phyloP scores from a whole-genome alignment of 192 early-diverging fungal species.

The Backusella morwellensis region DNA sequence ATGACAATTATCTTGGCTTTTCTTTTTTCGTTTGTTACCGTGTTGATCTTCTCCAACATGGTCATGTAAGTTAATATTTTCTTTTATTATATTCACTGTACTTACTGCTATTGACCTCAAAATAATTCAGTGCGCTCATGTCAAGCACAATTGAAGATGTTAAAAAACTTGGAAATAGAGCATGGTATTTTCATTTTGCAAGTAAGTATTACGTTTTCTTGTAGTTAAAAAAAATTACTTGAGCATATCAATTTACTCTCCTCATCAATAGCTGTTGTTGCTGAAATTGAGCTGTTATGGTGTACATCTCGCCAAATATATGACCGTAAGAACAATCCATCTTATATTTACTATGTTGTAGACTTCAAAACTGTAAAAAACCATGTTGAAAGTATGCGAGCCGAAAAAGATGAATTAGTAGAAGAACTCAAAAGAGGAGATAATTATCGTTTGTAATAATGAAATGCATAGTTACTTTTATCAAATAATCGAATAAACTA shows the following conservation, averaged over 20 bases:
- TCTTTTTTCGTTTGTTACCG: not conserved
- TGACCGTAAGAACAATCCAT: not conserved
- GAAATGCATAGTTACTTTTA: too few relatives aligned
- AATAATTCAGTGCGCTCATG: not conserved
- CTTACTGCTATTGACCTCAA: not conserved
- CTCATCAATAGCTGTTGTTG: not conserved
- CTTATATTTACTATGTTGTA: not conserved
- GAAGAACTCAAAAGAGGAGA: not conserved
- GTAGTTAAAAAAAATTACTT: too few relatives aligned
- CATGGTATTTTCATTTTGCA: not conserved
- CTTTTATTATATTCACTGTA: not conserved
- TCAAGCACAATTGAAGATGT: not conserved
- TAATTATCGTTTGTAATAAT: too few relatives aligned
- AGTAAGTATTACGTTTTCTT: not conserved
- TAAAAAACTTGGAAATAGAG: not conserved
- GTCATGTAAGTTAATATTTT: slow-evolving; percentile 11
- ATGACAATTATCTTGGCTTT: not conserved
- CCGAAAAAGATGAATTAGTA: not conserved
- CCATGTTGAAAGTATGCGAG: not conserved
- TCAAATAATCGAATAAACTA: too few relatives aligned
- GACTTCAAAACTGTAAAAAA: not conserved
- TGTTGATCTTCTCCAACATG: slow-evolving; percentile 10
- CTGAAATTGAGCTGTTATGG: not conserved
- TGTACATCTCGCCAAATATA: not conserved
- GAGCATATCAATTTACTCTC: too few relatives aligned